Evolutionary conservation across 2,329 filamentous ascomycete species (phyloP), one percentile per base, ranked within the genome.

Genomic region (Acephala macrosclerotiorum): DNA sequence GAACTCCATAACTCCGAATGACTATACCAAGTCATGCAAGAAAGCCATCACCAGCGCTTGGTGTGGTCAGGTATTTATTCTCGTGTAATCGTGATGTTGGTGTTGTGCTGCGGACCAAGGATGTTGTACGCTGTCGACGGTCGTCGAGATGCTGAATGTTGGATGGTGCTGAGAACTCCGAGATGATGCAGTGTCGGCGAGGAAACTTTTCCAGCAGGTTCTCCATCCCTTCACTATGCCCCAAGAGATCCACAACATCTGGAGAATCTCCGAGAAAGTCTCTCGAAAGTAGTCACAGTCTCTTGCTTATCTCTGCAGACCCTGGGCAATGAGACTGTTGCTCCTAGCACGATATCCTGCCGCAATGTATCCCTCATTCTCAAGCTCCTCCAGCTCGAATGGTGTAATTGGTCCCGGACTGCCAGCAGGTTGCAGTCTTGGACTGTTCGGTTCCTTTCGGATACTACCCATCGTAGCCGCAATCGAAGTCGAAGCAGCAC

Each of bases 331-430:
- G 12, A 36, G 40, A 33, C 53, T 49, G 20, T 58, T 42, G n/a
- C 60, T 38, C 55, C 63, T 49, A 40, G 42, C 62, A 61, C 67
- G 58, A 35, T 64, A 38, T 40, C 71, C 70, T 16, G 71, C 73
- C 45, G 70, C 63, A 20, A 76, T 63, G 64, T 76, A 75, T 2
- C 73, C 71, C 16, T 57, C 65, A 3, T 47, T 33, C 22, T 67
- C 69, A 51, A 66, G 63, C 47, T 73, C 82, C 45, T 82, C 81
- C 7, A 89, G 75, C 20, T 87, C 84, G 81, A 89, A 87, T 1
- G 87, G 87, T 1, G 87, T 89, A 16, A 89, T 86, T 0, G 86
- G 86, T 0, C 86, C 86, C 0, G 86, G 86, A 65, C 86, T 88
- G 3, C 85, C 85, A 12, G 87, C 72, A 0, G 87, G 87, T 49